Evolutionary conservation across 2,329 filamentous ascomycete species (phyloP), one percentile per base, ranked within the genome.

Genomic region (Clonostachys sp.): DNA sequence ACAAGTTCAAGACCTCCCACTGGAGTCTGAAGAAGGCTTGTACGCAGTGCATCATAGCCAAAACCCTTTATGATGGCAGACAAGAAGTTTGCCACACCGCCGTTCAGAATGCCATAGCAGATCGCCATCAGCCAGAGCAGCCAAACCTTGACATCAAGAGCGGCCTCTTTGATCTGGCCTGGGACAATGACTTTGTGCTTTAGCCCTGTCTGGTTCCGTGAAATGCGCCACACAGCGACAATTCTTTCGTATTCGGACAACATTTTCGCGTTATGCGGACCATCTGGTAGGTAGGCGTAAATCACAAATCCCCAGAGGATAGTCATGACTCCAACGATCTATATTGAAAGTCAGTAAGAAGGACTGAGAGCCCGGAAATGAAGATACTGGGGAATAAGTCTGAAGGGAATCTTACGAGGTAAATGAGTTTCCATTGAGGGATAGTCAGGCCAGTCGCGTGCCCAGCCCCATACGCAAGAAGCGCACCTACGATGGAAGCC

Each of bases 401-500:
- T 3, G 10, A 30, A 30, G 24, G 24, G 24, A 10, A 10, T 4
- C 24, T 30, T 30, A 30, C 24, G 24, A 30, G 24, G 24, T 30
- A 30, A 30, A 30, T 30, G 24, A 30, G 24, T 30, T 30, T 30
- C 24, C 24, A 30, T 10, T 30, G 24, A 30, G 24, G 24, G 9
- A 30, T 30, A 10, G 5, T 30, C 24, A 30, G 24, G 24, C 24
- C 24, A 30, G 24, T 30, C 24, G 24, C 24, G 24, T 30, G 24
- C 24, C 24, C 24, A 30, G 24, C 24, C 24, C 24, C 24, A 30
- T 30, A 30, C 8, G 24, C 66, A 16, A 67, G 63, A 9, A 70
- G 55, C 0, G 79, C 79, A 43, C 80, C 80, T 0, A 81, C 70
- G 1, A 80, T 78, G 34, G 81, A 79, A 2, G 77, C 80, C 6